Evolutionary conservation across 768 basidiomycete genomes (phyloP), one percentile per base, ranked within the genome.

Genomic region (Strobilomyces dryophilus): DNA sequence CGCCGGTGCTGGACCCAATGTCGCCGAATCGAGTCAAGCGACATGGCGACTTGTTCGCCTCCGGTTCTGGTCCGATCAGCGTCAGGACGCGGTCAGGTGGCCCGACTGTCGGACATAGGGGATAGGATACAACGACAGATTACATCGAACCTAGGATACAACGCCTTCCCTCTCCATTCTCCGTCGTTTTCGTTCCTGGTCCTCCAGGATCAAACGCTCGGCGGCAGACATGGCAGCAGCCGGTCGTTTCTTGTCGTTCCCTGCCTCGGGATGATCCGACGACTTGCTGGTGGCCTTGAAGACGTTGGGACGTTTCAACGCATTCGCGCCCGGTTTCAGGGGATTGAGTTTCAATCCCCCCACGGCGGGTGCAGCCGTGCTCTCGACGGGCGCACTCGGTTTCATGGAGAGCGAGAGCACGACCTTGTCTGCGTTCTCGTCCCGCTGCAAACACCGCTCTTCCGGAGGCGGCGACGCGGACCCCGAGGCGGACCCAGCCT

Each of bases 141-240:
- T 14, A 45, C 26, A 34, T n/a, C n/a, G n/a, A n/a, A n/a, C n/a
- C 58, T 61, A 66, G 48, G 47, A 39, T 51, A 32, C 53, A 54
- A 52, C 48, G 26, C 51, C 60, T 37, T 76, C 77, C 39, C 77
- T 64, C 58, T 88, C 89, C 83, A 89, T 85, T 58, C 82, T 74
- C 58, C 92, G 76, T 67, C 85, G 79, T 71, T 95, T 95, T 65
- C 92, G 78, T 69, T 92, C 92, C 72, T 90, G 89, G 27, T 97
- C 93, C 74, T 98, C 95, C 53, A 84, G 59, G 55, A 97, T 95
- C 53, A 98, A 71, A 57, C 80, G 76, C 70, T 98, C 95, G 15
- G 89, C 89, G 24, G 89, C 90, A 60, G 84, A 83, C 79, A 94
- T 82, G 18, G 79, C 74, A 46, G 82, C 74, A 11, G 79, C 80